Conservation (phyloP, 345 rosid species). For the Gossypium australe region DNA sequence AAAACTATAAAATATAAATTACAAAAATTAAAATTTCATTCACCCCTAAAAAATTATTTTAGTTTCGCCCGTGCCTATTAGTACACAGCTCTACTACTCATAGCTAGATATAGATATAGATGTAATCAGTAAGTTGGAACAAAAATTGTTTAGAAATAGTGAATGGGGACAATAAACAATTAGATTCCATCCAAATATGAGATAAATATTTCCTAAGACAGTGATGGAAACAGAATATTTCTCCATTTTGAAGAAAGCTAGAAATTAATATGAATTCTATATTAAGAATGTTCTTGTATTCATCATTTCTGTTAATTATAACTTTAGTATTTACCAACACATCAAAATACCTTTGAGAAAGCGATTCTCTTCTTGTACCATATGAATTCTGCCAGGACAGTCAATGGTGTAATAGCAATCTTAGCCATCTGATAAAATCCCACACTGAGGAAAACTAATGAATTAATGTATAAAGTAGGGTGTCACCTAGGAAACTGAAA, state of each 20-base stretch:
- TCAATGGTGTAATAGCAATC: constrained; percentile 14
- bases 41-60: too few relatives aligned
- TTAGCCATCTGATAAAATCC: constrained; percentile 23
- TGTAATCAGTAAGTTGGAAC: neutral
- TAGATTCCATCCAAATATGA: neutral
- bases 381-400: constrained; percentile 11
- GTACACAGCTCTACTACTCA: neutral
- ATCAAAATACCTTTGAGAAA: constrained; percentile 8
- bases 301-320: neutral
- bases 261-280: neutral
- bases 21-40: too few relatives aligned
- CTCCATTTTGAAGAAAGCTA: neutral
- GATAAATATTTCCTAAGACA: neutral
- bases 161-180: neutral
- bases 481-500: neutral
- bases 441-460: constrained; percentile 7
- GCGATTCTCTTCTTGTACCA: constrained; percentile 14
- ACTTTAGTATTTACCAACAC: neutral
- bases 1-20: too few relatives aligned
- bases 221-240: too few relatives aligned
- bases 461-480: neutral
- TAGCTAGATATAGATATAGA: neutral
- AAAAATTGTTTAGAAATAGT: neutral
- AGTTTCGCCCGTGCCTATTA: too few relatives aligned
- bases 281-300: neutral